These are phyloP conservation scores for Diplodia sapinea DNA, from an alignment of 2,329 filamentous ascomycete species.

Conservation along the genomic window DNA sequence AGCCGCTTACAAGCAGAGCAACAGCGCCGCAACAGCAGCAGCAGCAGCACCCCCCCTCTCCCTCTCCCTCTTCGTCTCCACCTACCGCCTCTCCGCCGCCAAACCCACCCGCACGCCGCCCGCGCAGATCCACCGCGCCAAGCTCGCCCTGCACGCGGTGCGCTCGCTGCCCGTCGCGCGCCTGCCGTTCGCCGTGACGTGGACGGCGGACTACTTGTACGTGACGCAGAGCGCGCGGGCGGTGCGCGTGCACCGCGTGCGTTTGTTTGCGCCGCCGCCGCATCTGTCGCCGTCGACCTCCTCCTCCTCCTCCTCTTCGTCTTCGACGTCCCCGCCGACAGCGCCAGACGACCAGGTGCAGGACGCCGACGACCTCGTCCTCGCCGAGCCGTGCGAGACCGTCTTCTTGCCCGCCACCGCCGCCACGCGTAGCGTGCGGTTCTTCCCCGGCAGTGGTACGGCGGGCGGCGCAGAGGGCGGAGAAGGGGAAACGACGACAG, in stretches of 20 bases:
- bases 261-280: constrained; percentile 7
- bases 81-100: constrained; percentile 9
- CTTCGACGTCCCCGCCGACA: too few relatives aligned
- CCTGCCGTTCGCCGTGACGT: constrained; percentile 32
- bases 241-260: constrained; percentile 18
- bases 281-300: too few relatives aligned
- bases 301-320: background rate
- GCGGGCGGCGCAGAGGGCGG: too few relatives aligned
- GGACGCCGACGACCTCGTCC: background rate
- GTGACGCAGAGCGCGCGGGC: constrained; percentile 27
- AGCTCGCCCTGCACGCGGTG: constrained; percentile 27
- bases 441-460: background rate
- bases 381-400: background rate
- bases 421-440: constrained; percentile 1
- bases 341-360: background rate
- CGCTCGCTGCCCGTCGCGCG: constrained; percentile 12
- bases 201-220: constrained; percentile 32
- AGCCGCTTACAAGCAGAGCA: too few relatives aligned
- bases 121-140: constrained; percentile 30
- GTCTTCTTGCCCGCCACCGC: constrained; percentile 22
- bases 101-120: constrained; percentile 15
- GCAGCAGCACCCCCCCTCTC: background rate
- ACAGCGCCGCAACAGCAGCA: too few relatives aligned
- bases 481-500: too few relatives aligned
- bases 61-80: constrained; percentile 27